These are phyloP conservation scores for Candida sanyaensis DNA, from an alignment of 1,139 yeast species.

Conservation along the genomic window DNA sequence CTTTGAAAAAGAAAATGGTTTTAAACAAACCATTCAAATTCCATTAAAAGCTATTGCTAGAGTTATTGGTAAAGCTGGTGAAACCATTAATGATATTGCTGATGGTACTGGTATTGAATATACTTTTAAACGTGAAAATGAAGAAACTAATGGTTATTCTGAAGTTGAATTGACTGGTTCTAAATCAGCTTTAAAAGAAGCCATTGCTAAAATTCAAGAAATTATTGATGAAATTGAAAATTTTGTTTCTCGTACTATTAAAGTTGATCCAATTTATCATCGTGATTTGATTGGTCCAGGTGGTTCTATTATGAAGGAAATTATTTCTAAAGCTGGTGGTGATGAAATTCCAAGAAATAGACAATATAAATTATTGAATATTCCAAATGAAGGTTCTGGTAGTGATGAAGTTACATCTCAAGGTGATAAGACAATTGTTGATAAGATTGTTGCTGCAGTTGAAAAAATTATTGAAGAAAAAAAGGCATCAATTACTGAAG, in stretches of 20 bases:
- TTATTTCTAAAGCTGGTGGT: conserved; percentile 82
- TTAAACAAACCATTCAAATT: conserved; percentile 59
- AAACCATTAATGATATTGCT: conserved; percentile 77
- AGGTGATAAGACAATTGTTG: conserved; percentile 79
- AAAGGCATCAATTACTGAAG: conserved; percentile 62
- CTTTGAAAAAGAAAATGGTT: conserved; percentile 87
- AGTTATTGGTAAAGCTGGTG: conserved; percentile 90
- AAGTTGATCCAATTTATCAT: conserved; percentile 79
- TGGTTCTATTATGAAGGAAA: conserved; percentile 75
- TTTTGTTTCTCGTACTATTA: conserved; percentile 58
- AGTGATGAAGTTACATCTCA: conserved; percentile 61
- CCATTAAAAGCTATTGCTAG: conserved; percentile 76
- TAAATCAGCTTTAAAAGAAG: conserved; percentile 75
- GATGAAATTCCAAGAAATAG: conserved; percentile 47
- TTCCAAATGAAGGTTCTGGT: conserved; percentile 76
- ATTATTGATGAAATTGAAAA: conserved; percentile 72
- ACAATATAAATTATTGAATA: conserved; percentile 61
- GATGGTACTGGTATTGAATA: conserved; percentile 80
- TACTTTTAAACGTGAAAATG: conserved; percentile 55
- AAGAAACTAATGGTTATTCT: conserved; percentile 46
- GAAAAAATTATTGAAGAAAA: conserved; percentile 63
- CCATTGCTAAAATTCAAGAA: conserved; percentile 60
- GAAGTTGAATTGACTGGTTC: conserved; percentile 80
- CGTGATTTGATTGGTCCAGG: conserved; percentile 79
- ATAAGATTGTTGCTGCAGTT: conserved; percentile 65